phyloP scores from a whole-genome alignment of 345 rosid genomes.

The Carallia brachiata region DNA sequence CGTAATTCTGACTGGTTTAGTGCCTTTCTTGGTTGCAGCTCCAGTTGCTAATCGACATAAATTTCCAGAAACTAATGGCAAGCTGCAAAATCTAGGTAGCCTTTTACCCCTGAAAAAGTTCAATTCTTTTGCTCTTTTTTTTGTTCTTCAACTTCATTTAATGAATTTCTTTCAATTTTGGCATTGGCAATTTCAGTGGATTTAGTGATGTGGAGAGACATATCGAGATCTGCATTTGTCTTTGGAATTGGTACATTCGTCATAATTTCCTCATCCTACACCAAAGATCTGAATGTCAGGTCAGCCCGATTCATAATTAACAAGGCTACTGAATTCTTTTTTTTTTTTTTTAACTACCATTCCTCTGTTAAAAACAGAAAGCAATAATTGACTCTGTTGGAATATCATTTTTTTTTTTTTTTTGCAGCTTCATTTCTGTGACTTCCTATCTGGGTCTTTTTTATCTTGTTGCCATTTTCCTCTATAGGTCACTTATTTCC shows the following conservation, averaged over 20 bases:
- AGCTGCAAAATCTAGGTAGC: slow-evolving; percentile 72
- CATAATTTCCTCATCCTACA: slow-evolving; percentile 72
- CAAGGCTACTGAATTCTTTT: background rate
- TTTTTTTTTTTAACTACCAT: background rate
- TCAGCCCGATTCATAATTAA: slow-evolving; percentile 4
- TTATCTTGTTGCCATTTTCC: slow-evolving; percentile 70
- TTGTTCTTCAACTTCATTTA: background rate
- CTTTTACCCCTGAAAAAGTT: slow-evolving; percentile 11
- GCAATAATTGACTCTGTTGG: slow-evolving; percentile 2
- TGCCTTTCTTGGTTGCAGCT: slow-evolving; percentile 10
- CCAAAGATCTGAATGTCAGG: slow-evolving; percentile 72
- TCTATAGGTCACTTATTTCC: slow-evolving; percentile 57
- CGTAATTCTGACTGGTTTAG: background rate
- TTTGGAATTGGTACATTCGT: slow-evolving; percentile 79
- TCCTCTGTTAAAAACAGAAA: slow-evolving; percentile 13
- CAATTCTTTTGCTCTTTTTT: background rate
- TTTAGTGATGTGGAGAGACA: slow-evolving; percentile 93
- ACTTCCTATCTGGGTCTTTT: slow-evolving; percentile 73
- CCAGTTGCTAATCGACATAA: slow-evolving; percentile 33
- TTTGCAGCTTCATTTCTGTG: slow-evolving; percentile 72
- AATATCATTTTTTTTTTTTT: slow-evolving; percentile 10
- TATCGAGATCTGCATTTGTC: slow-evolving; percentile 64
- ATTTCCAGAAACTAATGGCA: slow-evolving; percentile 51
- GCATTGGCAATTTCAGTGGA: slow-evolving; percentile 53
- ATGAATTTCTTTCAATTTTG: background rate